Evolutionary conservation across 2,329 filamentous ascomycete genomes (phyloP), one percentile per base, ranked within the genome.

Genomic region (Macrophomina phaseolina): DNA sequence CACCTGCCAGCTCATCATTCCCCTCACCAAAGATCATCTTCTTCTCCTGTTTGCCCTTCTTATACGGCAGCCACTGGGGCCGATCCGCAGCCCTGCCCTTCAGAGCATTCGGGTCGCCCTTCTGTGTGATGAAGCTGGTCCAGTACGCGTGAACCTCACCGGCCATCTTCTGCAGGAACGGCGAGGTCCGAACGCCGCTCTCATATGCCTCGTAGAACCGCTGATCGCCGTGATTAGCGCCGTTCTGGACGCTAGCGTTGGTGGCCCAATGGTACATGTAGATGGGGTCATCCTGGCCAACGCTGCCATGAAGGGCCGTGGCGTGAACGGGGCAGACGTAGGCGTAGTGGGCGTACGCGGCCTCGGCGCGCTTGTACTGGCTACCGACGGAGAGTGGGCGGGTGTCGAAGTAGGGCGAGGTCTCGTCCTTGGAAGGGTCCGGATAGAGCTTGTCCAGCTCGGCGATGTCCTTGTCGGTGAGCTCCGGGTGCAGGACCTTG

Each of bases 271-370:
- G 85, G 73, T 90, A 90, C 0, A 89, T 79, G 70, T 86, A 87
- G 0, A 85, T 85, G 70, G 70, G 78, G 64, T 67, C 72, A 23
- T 74, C 69, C 14, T 69, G 61, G 5, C 69, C 67, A 5, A 69
- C 34, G n/a, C 73, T 71, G 4, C 73, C 74, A 34, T 80, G 81
- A 65, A 85, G 79, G 0, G 85, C 87, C 0, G 85, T 87, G 73
- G 90, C 86, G 3, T 89, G 79, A 0, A 90, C 86, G 0, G 89
- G 88, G 28, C 85, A 86, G 56, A 89, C 85, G 71, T 90, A 90
- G 0, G 87, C 88, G 71, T 87, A 90, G 72, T 90, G 85, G 0
- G 82, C 85, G 73, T 90, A 90, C 0, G 86, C 86, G 9, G 85
- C 84, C 70, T 87, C 85, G 3, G 89, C 77, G 1, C 88, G 82